Base-by-base conservation (phyloP, 1,284 basidiomycete genomes). In the Rhodotorula mucilaginosa region DNA sequence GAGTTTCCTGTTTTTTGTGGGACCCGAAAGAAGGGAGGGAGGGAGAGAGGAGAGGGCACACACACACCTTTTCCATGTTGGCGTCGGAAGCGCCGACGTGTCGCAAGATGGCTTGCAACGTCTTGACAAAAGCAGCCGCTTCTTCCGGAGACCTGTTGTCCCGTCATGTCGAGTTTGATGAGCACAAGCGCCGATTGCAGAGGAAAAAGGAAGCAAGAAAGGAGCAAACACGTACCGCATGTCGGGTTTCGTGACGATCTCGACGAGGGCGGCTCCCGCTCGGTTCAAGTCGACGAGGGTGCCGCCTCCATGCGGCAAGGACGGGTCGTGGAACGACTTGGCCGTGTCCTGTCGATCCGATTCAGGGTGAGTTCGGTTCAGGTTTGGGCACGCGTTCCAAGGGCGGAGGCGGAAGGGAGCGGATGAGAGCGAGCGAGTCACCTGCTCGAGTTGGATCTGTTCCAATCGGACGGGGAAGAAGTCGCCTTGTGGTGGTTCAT, bases 51-150 rank as follows among this genome's bases (percentile, higher is more conserved):
- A 34, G 34, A 34, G 49, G n/a, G 74, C 81, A 15, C 57, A 16
- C n/a, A 92, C 94, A 16, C 13, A 92, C 94, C 81, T 94, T 89
- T 78, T 99, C 96, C 97, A 99, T 98, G 79, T 97, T 97, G 0
- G 93, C 95, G 80, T 97, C 93, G 64, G 92, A 93, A 0, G 92
- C 89, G 0, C 92, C 93, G 7, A 97, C 85, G 15, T 90, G 85
- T 12, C 95, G 87, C 21, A 99, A 83, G 26, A 97, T 79, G 2
- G 88, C 86, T 79, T 97, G 95, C 3, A 99, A 83, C 48, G 90
- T 87, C 48, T 89, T 86, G 1, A 98, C 90, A 81, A 97, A 99
- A 6, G 89, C 87, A 1, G 88, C 92, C 7, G 94, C 96, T 81
- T 99, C 92, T 81, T 96, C 93, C 4, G 96, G 89, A 1, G 90